Percentiles rank a stretch among this genome's conserved stretches.
Evolutionary conservation across 1,139 yeast species (phyloP).

Genomic region (Yamadazyma songkhlaensis): DNA sequence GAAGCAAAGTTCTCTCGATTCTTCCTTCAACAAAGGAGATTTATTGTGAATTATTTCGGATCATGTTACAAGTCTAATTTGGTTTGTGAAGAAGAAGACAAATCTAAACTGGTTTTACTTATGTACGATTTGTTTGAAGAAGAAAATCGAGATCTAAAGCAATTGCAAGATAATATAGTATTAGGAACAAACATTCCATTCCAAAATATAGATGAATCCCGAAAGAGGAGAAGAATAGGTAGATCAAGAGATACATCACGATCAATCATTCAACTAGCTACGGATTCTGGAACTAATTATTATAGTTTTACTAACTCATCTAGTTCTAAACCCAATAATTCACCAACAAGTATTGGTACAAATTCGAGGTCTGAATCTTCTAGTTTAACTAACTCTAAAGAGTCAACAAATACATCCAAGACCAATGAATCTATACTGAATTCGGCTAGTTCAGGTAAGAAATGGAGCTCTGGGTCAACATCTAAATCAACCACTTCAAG

Average conservation of each 20-base stretch:
- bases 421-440: too few species aligned
- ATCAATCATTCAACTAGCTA: too few species aligned
- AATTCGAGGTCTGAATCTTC: too few species aligned
- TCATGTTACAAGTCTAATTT: background rate
- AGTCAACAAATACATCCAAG: too few species aligned
- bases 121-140: conserved; percentile 1
- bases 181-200: conserved; percentile 8
- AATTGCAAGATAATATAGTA: conserved; percentile 4
- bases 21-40: conserved; percentile 1
- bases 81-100: background rate
- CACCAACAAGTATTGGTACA: too few species aligned
- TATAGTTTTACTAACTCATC: background rate
- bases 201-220: background rate
- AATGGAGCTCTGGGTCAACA: too few species aligned
- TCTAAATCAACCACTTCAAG: too few species aligned
- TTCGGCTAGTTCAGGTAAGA: too few species aligned
- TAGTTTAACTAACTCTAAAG: too few species aligned
- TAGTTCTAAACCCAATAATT: background rate
- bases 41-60: background rate
- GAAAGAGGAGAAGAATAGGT: conserved; percentile 1
- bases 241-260: too few species aligned
- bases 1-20: background rate
- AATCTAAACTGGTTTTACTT: background rate
- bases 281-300: background rate
- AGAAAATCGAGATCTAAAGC: background rate